Base-by-base conservation (phyloP, 2,329 filamentous ascomycete genomes). In the Aureobasidium sp. region DNA sequence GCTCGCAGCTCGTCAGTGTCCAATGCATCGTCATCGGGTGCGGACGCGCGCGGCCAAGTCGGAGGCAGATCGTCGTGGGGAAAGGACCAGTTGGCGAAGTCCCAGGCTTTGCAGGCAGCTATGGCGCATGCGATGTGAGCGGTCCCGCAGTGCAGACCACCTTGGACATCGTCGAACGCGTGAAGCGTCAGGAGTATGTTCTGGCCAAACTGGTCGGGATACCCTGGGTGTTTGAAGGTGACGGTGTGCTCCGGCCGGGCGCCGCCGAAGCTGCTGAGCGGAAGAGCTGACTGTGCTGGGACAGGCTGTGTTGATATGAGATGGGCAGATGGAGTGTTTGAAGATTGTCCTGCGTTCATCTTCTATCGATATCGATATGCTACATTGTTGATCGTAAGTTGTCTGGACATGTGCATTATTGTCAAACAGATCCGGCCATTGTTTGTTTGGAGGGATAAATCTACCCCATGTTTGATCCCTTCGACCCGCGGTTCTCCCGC, bases 101-200 rank as follows among this genome's bases (percentile, higher is more conserved):
- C 32, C 52, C 27, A 55, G 19, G 50, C 55, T 38, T 56, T 56
- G 35, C 42, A 55, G 30, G 55, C 55, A 12, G 55, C 35, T n/a
- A 57, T 50, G 19, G 55, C 42, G 48, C 52, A 56, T 29, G 37
- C 41, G 5, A 51, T 12, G 32, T 34, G 34, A 19, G 55, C 55
- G 12, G 52, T 55, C 19, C 37, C 52, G 39, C n/a, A 39, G 16
- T 56, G 55, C n/a, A 56, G 41, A 24, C 51, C 51, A 30, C 55
- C 42, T 24, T 25, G 29, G n/a, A 37, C 12, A 38, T 45, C 22
- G 34, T 56, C 51, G 6, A 45, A 50, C 14, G 51, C 55, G 21
- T 49, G 39, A n/a, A 56, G 37, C n/a, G 24, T 37, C 6, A 56
- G 37, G 16, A 56, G 55, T 39, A 56, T 40, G 47, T 56, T 50